phyloP scores from a whole-genome alignment of 2,329 filamentous ascomycete species.

The Zymoseptoria crescenta region DNA sequence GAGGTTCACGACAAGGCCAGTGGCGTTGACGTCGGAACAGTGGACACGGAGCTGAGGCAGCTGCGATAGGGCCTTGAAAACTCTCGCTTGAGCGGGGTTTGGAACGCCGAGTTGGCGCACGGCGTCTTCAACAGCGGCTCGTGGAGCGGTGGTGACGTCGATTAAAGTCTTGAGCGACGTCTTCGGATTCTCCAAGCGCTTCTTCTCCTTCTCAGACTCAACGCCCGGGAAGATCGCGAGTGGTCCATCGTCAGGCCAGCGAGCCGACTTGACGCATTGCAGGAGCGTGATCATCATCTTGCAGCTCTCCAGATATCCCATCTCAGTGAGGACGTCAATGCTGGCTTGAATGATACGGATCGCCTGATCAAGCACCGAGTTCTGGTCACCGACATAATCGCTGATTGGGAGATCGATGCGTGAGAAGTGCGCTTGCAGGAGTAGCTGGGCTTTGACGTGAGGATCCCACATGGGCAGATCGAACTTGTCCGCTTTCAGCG shows the following conservation, averaged over 20 bases:
- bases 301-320: slow-evolving; percentile 72
- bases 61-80: slow-evolving; percentile 53
- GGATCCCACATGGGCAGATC: slow-evolving; percentile 95
- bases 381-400: slow-evolving; percentile 94
- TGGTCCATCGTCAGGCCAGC: slow-evolving; percentile 79
- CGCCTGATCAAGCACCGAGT: slow-evolving; percentile 80
- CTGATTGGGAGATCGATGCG: slow-evolving; percentile 87
- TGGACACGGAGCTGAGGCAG: slow-evolving; percentile 63
- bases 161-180: slow-evolving; percentile 30
- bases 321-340: slow-evolving; percentile 85
- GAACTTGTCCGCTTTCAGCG: slow-evolving; percentile 55
- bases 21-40: slow-evolving; percentile 53
- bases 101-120: slow-evolving; percentile 49
- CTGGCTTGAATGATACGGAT: slow-evolving; percentile 95
- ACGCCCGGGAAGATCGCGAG: slow-evolving; percentile 74
- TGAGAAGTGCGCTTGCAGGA: slow-evolving; percentile 92
- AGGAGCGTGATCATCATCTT: slow-evolving; percentile 76
- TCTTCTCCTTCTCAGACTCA: slow-evolving; percentile 37
- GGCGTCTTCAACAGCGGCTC: slow-evolving; percentile 23
- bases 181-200: slow-evolving; percentile 32
- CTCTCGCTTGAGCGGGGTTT: slow-evolving; percentile 37
- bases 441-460: slow-evolving; percentile 89
- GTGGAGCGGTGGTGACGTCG: slow-evolving; percentile 32
- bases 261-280: slow-evolving; percentile 84
- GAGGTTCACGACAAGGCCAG: slow-evolving; percentile 56